Percentiles rank a stretch among this genome's conserved stretches.
phyloP scores from a whole-genome alignment of 139 green algal genomes.

The Diplosphaera chodatii region DNA sequence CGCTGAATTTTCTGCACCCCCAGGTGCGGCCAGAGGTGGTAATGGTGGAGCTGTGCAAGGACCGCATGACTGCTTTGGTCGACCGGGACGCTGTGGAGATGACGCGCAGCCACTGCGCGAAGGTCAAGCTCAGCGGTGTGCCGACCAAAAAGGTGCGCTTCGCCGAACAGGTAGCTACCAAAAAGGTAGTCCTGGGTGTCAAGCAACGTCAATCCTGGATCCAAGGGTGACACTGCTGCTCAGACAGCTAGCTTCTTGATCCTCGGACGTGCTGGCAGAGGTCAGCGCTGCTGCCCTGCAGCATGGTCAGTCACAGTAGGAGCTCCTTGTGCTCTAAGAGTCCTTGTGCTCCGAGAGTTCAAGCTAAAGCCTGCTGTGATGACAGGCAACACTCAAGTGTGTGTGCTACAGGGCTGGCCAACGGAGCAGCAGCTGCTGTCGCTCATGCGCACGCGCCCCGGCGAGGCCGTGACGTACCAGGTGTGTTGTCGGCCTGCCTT shows the following conservation, averaged over 20 bases:
- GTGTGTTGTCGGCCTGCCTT: neutral
- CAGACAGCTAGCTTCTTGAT: no score
- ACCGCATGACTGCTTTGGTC: slow-evolving; percentile 63
- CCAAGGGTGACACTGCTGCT: no score
- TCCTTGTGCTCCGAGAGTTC: no score
- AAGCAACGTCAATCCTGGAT: no score
- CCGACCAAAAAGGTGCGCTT: neutral
- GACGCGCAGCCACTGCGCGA: neutral
- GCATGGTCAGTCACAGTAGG: no score
- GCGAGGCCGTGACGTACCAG: neutral
- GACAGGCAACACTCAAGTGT: no score
- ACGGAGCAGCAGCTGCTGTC: slow-evolving; percentile 30
- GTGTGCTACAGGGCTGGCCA: slow-evolving; percentile 37
- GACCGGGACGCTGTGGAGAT: slow-evolving; percentile 20
- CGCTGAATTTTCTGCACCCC: neutral
- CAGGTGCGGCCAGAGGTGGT: slow-evolving; percentile 41
- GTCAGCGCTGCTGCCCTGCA: no score
- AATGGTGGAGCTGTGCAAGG: slow-evolving; percentile 78
- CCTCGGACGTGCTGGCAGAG: no score
- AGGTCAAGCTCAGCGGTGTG: neutral
- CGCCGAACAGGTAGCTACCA: no score
- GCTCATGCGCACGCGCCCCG: neutral
- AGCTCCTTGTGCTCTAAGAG: no score
- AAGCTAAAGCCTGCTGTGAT: no score
- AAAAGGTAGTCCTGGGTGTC: no score